Percentiles rank a stretch among this genome's conserved stretches.
These are phyloP conservation scores for Nakazawaea anatomiae DNA, from an alignment of 805 yeast species.

Conservation along the genomic window DNA sequence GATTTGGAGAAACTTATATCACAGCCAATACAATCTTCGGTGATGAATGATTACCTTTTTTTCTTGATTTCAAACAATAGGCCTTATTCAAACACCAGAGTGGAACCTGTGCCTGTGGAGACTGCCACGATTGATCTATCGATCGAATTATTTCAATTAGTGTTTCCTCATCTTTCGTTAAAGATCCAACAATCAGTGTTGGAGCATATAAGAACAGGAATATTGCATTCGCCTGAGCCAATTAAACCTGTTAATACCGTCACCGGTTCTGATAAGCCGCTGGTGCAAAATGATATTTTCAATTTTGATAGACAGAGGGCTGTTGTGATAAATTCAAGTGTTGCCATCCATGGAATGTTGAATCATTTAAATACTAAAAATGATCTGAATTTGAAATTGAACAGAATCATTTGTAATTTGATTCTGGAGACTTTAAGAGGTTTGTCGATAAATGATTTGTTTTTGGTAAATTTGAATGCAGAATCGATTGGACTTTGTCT, in stretches of 20 bases:
- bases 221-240: conserved; percentile 36
- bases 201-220: conserved; percentile 61
- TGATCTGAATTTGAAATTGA: conserved; percentile 12
- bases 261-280: conserved; percentile 6
- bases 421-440: conserved; percentile 23
- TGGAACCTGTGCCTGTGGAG: conserved; percentile 35
- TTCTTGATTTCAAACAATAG: conserved; percentile 11
- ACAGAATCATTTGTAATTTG: conserved; percentile 16
- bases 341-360: conserved; percentile 55
- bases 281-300: conserved; percentile 9
- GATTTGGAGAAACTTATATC: conserved; percentile 25
- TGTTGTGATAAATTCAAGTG: conserved; percentile 51
- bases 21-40: conserved; percentile 32
- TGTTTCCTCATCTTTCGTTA: conserved; percentile 65
- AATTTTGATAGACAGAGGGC: conserved; percentile 30
- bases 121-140: conserved; percentile 68
- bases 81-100: conserved; percentile 29
- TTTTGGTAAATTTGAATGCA: conserved; percentile 21
- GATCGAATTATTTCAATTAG: conserved; percentile 64
- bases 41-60: conserved; percentile 36
- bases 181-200: conserved; percentile 85
- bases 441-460: conserved; percentile 16
- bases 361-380: conserved; percentile 20
- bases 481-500: conserved; percentile 25
- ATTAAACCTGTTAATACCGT: conserved; percentile 13